Evolutionary conservation across 345 rosid genomes (phyloP).

Genomic region (Citropsis articulata): DNA sequence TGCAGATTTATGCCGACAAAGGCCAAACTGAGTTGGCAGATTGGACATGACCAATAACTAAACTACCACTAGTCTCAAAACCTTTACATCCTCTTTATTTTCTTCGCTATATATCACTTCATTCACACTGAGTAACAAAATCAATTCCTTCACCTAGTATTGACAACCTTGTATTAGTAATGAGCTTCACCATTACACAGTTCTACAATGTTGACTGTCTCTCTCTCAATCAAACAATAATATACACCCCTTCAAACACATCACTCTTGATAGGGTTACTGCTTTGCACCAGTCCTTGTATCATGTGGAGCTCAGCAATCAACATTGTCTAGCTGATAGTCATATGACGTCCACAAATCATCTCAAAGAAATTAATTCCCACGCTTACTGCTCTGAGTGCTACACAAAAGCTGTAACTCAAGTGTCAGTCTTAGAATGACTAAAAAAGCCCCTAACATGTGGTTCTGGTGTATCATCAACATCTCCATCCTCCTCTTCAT

Average conservation of each 20-base stretch:
- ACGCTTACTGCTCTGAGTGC: constrained; percentile 1
- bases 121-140: background rate
- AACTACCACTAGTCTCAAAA: background rate
- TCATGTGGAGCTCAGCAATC: constrained; percentile 14
- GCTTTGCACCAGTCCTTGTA: constrained; percentile 9
- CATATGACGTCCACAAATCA: constrained; percentile 39
- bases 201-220: background rate
- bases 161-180: background rate
- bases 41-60: background rate
- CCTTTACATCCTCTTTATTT: background rate
- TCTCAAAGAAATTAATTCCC: constrained; percentile 26
- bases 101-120: background rate
- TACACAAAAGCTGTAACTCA: constrained; percentile 13
- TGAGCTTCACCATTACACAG: background rate
- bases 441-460: constrained; percentile 2
- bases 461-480: constrained; percentile 25
- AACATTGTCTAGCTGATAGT: constrained; percentile 20
- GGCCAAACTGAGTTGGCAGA: background rate
- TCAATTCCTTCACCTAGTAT: background rate
- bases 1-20: background rate
- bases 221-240: background rate
- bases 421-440: constrained; percentile 1
- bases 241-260: background rate
- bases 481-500: constrained; percentile 36
- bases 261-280: constrained; percentile 19